Evolutionary conservation across 1,284 basidiomycete species (phyloP), one percentile per base, ranked within the genome.

Genomic region (Mrakiaceae sp.): DNA sequence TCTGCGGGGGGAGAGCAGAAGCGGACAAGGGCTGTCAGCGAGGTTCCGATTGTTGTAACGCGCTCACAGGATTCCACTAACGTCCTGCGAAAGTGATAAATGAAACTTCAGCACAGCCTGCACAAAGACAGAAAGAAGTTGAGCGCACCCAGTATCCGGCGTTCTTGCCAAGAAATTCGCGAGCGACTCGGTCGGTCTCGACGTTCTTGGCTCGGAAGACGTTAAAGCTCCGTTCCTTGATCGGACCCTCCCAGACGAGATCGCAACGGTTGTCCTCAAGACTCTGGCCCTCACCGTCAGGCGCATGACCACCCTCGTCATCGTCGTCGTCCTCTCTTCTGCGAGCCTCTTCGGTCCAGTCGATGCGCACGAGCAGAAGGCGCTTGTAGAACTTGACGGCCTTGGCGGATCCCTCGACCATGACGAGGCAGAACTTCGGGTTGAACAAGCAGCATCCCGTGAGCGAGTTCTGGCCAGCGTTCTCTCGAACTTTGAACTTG

Each of bases 401-500:
- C 76, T 90, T 94, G 49, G 82, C 78, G 0, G 88, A 87, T 40
- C 96, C 96, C 75, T 99, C 96, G 62, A 97, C 90, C 68, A 97
- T 87, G 44, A 99, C 85, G 75, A 98, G 81, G 68, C 84, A 87
- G 80, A 97, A 97, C 44, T 81, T 77, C 0, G 90, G 88, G 72
- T 93, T 85, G 81, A 92, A 93, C 70, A 98, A 86, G 71, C 87
- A 88, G 39, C 95, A 78, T 4, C 96, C 95, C 0, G 90, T 88
- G 14, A 99, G 80, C 67, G 84, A 85, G 73, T 87, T 81, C 75
- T 98, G 92, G 73, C 95, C 87, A 2, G 95, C 95, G 72, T 98
- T 98, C 80, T 89, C 90, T 67, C 89, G 85, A 52, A 98, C 89
- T 79, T 98, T 99, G 82, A 93, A 97, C 68, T 88, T 87, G 72